phyloP scores from a whole-genome alignment of 352 stramenopile genomes.

The Globisporangium abappressorium region DNA sequence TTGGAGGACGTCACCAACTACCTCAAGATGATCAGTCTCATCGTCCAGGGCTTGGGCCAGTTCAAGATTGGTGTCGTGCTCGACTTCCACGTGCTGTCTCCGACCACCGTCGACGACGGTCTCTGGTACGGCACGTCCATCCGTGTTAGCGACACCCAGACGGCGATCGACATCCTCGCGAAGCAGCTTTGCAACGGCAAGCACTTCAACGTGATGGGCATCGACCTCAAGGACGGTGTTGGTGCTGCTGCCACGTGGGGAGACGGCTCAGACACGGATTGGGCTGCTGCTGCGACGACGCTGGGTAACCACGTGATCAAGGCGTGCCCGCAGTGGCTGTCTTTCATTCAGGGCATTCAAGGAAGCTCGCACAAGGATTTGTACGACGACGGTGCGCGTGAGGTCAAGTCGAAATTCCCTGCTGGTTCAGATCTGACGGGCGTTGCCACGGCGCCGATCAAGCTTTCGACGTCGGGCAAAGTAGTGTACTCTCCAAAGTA shows the following conservation, averaged over 20 bases:
- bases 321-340: slow-evolving; percentile 70
- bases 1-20: slow-evolving; percentile 58
- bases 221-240: slow-evolving; percentile 78
- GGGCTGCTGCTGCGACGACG: slow-evolving; percentile 59
- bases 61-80: slow-evolving; percentile 78
- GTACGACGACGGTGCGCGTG: slow-evolving; percentile 36
- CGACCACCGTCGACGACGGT: slow-evolving; percentile 34
- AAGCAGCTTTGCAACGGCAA: slow-evolving; percentile 70
- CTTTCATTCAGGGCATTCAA: slow-evolving; percentile 74
- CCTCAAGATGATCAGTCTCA: slow-evolving; percentile 53
- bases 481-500: slow-evolving; percentile 83
- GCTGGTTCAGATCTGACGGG: slow-evolving; percentile 64
- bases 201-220: slow-evolving; percentile 84
- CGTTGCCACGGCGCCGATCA: slow-evolving; percentile 48
- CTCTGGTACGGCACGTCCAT: slow-evolving; percentile 82
- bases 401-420: slow-evolving; percentile 68
- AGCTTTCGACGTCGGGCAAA: slow-evolving; percentile 59
- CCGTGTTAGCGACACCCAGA: slow-evolving; percentile 69
- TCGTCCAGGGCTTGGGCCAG: slow-evolving; percentile 69
- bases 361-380: slow-evolving; percentile 65
- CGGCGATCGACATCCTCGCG: slow-evolving; percentile 69
- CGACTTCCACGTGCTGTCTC: slow-evolving; percentile 74
- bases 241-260: slow-evolving; percentile 71
- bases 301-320: slow-evolving; percentile 66
- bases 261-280: slow-evolving; percentile 74